phyloP scores from a whole-genome alignment of 129 eudicot species.

The Silybum marianum region DNA sequence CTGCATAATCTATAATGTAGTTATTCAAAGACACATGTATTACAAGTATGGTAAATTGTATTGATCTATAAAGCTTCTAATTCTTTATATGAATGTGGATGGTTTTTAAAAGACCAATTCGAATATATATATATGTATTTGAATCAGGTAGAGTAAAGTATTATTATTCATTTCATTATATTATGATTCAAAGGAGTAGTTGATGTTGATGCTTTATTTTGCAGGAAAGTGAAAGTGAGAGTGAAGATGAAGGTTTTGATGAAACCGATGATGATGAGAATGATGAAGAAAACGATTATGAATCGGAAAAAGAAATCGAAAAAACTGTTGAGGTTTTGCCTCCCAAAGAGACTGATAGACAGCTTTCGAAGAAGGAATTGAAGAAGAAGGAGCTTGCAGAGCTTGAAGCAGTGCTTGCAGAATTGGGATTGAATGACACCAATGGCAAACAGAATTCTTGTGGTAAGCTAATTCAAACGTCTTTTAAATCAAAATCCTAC shows the following conservation, averaged over 20 bases:
- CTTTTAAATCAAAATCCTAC: background rate
- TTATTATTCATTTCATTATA: too few relatives aligned
- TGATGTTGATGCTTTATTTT: background rate
- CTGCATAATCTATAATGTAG: too few relatives aligned
- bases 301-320: conserved; percentile 56
- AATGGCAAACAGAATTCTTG: conserved; percentile 44
- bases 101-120: too few relatives aligned
- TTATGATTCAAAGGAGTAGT: background rate
- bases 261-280: conserved; percentile 81
- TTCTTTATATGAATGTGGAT: too few relatives aligned
- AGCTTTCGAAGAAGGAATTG: conserved; percentile 89
- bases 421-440: conserved; percentile 59
- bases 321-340: conserved; percentile 59
- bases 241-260: conserved; percentile 83
- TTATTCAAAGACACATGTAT: too few relatives aligned
- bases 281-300: conserved; percentile 85
- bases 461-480: conserved; percentile 39
- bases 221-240: conserved; percentile 90
- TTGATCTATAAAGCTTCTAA: too few relatives aligned
- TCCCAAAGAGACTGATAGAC: conserved; percentile 83
- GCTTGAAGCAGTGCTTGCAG: conserved; percentile 89
- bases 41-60: too few relatives aligned
- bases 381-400: conserved; percentile 96
- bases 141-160: too few relatives aligned
- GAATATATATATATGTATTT: too few relatives aligned